These are phyloP conservation scores for Dothistroma pini DNA, from an alignment of 2,329 filamentous ascomycete genomes.

Conservation along the genomic window DNA sequence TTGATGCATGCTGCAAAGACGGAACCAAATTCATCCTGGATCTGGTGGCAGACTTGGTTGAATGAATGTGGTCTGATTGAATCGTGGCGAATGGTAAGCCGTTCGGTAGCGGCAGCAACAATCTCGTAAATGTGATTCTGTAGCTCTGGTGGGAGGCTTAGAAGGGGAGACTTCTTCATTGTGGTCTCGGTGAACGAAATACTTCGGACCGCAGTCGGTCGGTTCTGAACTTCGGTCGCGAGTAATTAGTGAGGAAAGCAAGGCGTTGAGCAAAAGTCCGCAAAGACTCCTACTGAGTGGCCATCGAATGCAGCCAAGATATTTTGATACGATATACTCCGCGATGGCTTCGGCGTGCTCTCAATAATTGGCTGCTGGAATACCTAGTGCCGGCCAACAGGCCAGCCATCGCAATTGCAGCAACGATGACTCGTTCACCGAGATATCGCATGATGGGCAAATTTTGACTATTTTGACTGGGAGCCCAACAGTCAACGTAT, in stretches of 20 bases:
- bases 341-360: not conserved
- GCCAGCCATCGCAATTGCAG: not conserved
- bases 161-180: slow-evolving; percentile 3
- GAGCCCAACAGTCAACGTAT: not conserved
- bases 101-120: slow-evolving; percentile 11
- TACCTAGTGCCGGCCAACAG: not conserved
- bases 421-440: not conserved
- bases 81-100: slow-evolving; percentile 11
- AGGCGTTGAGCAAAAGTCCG: no score
- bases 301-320: not conserved
- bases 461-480: not conserved
- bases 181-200: slow-evolving; percentile 1
- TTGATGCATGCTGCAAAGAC: slow-evolving; percentile 3
- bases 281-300: no score
- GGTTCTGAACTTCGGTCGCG: not conserved
- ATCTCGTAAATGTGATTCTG: slow-evolving; percentile 28
- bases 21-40: slow-evolving; percentile 12
- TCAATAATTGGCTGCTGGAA: not conserved
- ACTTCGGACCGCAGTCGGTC: not conserved
- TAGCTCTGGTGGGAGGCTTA: slow-evolving; percentile 21
- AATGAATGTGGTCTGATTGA: slow-evolving; percentile 12
- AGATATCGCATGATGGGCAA: not conserved
- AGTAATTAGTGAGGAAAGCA: not conserved
- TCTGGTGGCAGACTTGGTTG: slow-evolving; percentile 11
- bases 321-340: not conserved